phyloP scores from a whole-genome alignment of 2,329 filamentous ascomycete genomes.

The Fusarium brevicatenulatum region DNA sequence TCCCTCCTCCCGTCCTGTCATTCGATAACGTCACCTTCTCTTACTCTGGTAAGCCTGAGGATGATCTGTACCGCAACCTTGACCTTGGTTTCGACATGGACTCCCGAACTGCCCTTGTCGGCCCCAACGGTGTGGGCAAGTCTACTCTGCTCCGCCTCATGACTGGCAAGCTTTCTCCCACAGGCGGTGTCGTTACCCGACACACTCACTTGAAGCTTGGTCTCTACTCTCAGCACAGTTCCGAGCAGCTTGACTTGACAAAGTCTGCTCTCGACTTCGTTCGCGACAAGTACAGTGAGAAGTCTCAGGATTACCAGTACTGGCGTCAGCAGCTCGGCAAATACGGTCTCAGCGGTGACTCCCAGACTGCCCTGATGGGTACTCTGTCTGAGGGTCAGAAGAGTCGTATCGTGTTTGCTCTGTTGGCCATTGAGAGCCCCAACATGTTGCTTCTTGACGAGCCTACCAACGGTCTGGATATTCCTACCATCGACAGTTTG shows the following conservation, averaged over 20 bases:
- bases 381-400: conserved; percentile 98
- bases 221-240: conserved; percentile 97
- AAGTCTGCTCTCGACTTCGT: conserved; percentile 99
- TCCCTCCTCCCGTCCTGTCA: conserved; percentile 95
- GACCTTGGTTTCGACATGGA: conserved; percentile 99
- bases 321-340: conserved; percentile 97
- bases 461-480: conserved; percentile 99
- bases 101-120: conserved; percentile 94
- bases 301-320: conserved; percentile 98
- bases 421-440: conserved; percentile 92
- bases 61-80: conserved; percentile 95
- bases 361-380: conserved; percentile 97
- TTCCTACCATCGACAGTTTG: conserved; percentile 96
- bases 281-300: conserved; percentile 88
- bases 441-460: conserved; percentile 99
- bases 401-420: conserved; percentile 96
- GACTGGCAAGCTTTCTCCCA: conserved; percentile 93
- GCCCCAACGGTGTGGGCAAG: conserved; percentile 99
- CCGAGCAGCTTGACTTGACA: conserved; percentile 97
- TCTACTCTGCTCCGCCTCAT: conserved; percentile 95
- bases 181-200: conserved; percentile 80
- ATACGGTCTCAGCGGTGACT: conserved; percentile 92
- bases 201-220: conserved; percentile 99
- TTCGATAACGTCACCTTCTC: conserved; percentile 99
- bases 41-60: conserved; percentile 88